Conservation (phyloP, 1,139 yeast genomes). For the Insectozyma bohioensis region DNA sequence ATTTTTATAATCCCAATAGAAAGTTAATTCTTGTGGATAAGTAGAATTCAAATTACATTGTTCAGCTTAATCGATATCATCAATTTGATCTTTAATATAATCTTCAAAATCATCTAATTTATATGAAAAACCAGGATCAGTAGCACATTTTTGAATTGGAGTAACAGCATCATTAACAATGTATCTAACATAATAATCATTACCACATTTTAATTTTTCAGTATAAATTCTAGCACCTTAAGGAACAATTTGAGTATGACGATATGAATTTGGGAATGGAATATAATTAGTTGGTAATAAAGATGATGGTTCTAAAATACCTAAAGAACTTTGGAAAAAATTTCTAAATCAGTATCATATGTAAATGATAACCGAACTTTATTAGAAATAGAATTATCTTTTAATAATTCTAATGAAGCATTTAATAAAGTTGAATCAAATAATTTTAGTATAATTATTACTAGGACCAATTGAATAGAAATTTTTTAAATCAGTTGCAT, state of each 20-base stretch:
- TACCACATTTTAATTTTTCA: slow-evolving; percentile 47
- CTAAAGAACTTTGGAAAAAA: slow-evolving; percentile 51
- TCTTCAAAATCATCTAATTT: slow-evolving; percentile 37
- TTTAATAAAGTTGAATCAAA: slow-evolving; percentile 49
- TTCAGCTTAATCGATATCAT: no score
- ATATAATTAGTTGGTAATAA: slow-evolving; percentile 23
- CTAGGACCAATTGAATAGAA: slow-evolving; percentile 54
- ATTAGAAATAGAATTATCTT: slow-evolving; percentile 21
- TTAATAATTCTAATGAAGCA: slow-evolving; percentile 46
- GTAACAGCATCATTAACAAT: slow-evolving; percentile 58
- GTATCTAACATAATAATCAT: slow-evolving; percentile 44
- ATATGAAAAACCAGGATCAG: slow-evolving; percentile 63
- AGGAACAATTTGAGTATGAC: slow-evolving; percentile 51
- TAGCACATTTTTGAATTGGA: slow-evolving; percentile 49
- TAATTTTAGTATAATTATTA: slow-evolving; percentile 38
- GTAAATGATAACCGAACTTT: slow-evolving; percentile 51
- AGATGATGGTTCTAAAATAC: slow-evolving; percentile 34
- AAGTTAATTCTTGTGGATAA: slow-evolving; percentile 26
- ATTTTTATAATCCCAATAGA: slow-evolving; percentile 35
- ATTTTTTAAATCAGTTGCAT: slow-evolving; percentile 38
- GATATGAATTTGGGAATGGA: slow-evolving; percentile 42
- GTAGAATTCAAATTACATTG: no score
- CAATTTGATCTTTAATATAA: slow-evolving; percentile 29
- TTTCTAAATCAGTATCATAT: slow-evolving; percentile 57
- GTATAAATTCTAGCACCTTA: slow-evolving; percentile 55